Evolutionary conservation across 805 yeast genomes (phyloP), one percentile per base, ranked within the genome.

Genomic region (Kodamaea hsintzibuensis): DNA sequence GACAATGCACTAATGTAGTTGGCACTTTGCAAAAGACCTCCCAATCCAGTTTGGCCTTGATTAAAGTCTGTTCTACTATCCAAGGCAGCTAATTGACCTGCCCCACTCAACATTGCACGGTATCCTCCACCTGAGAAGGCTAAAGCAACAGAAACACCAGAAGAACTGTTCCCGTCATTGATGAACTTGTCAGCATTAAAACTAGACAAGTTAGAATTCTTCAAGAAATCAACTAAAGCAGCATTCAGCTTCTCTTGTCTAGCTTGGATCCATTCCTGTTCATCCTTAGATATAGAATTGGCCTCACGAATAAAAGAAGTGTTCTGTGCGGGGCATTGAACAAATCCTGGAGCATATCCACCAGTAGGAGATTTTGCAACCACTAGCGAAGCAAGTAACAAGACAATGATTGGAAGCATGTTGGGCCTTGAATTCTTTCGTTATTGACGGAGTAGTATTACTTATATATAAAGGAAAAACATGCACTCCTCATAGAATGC

Each of bases 81-180:
- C 55, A 89, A 70, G 1, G 93, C 96, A 0, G 92, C 76, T 17
- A 91, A 71, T 66, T 85, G 83, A 37, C 97, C 97, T 12, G 96
- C 96, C 1, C 96, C 96, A 54, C 79, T 72, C 45, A 91, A 71
- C 90, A 76, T 71, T 14, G 77, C 72, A 50, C 79, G 61, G 56
- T 73, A 74, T 1, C 78, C 74, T 13, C 79, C 79, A 1, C 79
- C 79, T 8, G 72, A 62, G 53, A 74, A 67, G 2, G 78, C 76
- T 18, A 74, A 53, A 3, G 73, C 79, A 16, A 74, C 64, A 25
- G 48, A 45, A 25, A 57, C 44, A 14, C 42, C 42, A 25, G 54
- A 55, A n/a, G 63, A 52, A 8, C 51, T 16, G 44, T 55, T 54
- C 14, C 54, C 57, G 12, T 53, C 18, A 17, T 19, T 50, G 33